Base-by-base conservation (phyloP, 768 basidiomycete genomes). In the Termitomyces sp. region DNA sequence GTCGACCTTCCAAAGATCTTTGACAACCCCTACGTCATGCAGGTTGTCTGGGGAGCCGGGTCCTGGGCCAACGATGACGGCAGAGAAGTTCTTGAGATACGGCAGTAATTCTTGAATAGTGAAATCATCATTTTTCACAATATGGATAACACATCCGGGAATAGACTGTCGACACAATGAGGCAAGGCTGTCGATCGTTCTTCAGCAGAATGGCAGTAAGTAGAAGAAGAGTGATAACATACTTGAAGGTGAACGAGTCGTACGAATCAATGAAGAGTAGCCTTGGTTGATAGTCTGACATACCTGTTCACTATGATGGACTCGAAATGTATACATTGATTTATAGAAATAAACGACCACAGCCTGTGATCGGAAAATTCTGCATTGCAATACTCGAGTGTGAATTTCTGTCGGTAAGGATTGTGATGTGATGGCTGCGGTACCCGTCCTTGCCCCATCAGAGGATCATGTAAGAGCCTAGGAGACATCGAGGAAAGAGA, bases 221-320 rank as follows among this genome's bases (percentile, higher is more conserved):
- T 40, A 11, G 31, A 40, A 58, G 19, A 4, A 23, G 10, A 34
- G 42, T 7, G 31, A 41, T 27, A 44, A 77, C 87, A 56, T 55
- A 91, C 90, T 92, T 93, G 82, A 82, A 82, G 17, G 91, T 89
- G 70, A 92, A 93, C 2, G 90, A 92, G 69, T 92, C 91, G 62
- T 92, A 91, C 0, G 90, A 92, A 67, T 92, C 91, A 31, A 92
- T 77, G 45, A 93, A 75, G 31, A 92, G 76, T 45, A 93, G 74
- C 51, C 81, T 77, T 44, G 83, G 83, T 17, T 63, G 63, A 54
- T 71, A 69, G 41, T 72, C 60, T 44, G 71, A 66, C 75, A 78
- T 78, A n/a, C n/a, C n/a, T n/a, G n/a, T n/a, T n/a, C n/a, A n/a
- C n/a, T n/a, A n/a, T n/a, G n/a, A n/a, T n/a, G n/a, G n/a, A n/a